Evolutionary conservation across 768 basidiomycete genomes (phyloP).

Genomic region (Mycena capillaripes): DNA sequence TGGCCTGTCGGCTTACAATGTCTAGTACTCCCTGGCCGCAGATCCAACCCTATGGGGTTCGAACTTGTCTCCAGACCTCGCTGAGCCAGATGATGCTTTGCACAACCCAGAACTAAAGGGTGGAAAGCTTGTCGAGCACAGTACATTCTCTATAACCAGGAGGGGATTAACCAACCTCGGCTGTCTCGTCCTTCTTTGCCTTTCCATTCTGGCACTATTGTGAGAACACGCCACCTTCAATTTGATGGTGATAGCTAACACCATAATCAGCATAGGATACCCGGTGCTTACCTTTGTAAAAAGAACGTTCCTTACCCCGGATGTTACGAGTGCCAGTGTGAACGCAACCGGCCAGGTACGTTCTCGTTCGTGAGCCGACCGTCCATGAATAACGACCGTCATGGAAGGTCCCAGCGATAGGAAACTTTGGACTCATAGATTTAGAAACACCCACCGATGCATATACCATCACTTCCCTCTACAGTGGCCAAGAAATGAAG

Average conservation of each 20-base stretch:
- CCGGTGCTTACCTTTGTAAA: constrained; percentile 68
- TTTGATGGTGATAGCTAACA: not conserved
- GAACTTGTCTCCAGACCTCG: constrained; percentile 66
- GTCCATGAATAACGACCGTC: not conserved
- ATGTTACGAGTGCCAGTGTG: constrained; percentile 79
- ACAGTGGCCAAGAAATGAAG: constrained; percentile 65
- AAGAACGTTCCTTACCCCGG: constrained; percentile 57
- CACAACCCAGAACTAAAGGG: constrained; percentile 79
- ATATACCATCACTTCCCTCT: constrained; percentile 65
- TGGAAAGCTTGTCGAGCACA: constrained; percentile 70
- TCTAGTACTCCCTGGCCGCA: constrained; percentile 80
- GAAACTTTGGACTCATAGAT: constrained; percentile 66
- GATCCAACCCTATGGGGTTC: constrained; percentile 82
- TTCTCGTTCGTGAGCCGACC: no score
- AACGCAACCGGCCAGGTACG: constrained; percentile 76
- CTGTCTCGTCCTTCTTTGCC: constrained; percentile 70
- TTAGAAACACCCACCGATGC: constrained; percentile 76
- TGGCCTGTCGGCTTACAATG: not conserved
- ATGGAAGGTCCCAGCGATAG: constrained; percentile 19
- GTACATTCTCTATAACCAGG: constrained; percentile 63
- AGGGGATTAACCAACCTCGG: constrained; percentile 82
- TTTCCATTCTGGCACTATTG: constrained; percentile 73
- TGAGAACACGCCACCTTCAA: constrained; percentile 48
- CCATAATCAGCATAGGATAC: constrained; percentile 66
- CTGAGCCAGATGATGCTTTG: constrained; percentile 76